Conservation (phyloP, 306 rosid genomes). For the Luffa aegyptiaca region DNA sequence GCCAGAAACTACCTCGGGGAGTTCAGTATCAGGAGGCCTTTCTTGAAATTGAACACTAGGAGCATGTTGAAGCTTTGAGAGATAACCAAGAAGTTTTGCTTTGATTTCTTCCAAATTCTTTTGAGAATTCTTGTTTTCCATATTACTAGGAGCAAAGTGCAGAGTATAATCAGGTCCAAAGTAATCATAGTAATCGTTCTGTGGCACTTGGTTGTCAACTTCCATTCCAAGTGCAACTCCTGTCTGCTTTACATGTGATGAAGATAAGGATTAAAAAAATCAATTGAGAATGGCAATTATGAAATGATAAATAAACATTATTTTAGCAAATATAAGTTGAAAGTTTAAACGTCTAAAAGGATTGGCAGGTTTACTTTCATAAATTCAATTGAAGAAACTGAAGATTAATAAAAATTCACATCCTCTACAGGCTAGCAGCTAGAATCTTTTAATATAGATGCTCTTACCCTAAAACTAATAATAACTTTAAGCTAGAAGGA, state of each 20-base stretch:
- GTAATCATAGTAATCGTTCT: slow-evolving; percentile 73
- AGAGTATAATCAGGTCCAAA: slow-evolving; percentile 84
- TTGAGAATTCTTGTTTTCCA: slow-evolving; percentile 74
- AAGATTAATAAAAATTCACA: not conserved
- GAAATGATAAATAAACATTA: slow-evolving; percentile 1
- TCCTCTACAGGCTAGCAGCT: not conserved
- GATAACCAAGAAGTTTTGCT: slow-evolving; percentile 58
- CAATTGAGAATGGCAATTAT: not conserved
- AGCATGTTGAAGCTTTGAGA: slow-evolving; percentile 75
- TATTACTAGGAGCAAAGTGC: slow-evolving; percentile 83
- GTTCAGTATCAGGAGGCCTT: slow-evolving; percentile 69
- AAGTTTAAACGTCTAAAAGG: not conserved
- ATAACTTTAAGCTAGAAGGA: not conserved
- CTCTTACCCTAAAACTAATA: not conserved
- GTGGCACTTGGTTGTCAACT: slow-evolving; percentile 79
- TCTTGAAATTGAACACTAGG: slow-evolving; percentile 76
- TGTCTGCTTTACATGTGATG: slow-evolving; percentile 45
- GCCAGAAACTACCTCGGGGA: slow-evolving; percentile 45
- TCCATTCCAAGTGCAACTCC: slow-evolving; percentile 87
- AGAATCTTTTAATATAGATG: not conserved
- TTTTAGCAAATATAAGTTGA: not conserved
- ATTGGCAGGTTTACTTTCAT: not conserved
- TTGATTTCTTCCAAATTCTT: slow-evolving; percentile 48
- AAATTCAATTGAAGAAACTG: not conserved
- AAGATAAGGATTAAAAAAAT: slow-evolving; percentile 5